Evolutionary conservation across 2,329 filamentous ascomycete species (phyloP), one percentile per base, ranked within the genome.

Genomic region (Diaporthe ilicicola): DNA sequence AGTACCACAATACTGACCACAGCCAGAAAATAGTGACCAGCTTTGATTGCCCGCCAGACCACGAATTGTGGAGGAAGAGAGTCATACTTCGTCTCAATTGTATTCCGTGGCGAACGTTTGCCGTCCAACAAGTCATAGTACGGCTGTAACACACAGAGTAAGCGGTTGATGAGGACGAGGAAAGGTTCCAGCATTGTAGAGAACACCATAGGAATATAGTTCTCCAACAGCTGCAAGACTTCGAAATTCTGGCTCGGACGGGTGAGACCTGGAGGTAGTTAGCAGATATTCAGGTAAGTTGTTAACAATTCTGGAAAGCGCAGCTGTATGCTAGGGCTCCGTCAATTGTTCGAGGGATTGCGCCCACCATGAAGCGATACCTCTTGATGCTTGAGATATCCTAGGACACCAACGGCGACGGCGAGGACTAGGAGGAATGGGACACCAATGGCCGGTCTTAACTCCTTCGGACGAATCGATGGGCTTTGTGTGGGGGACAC

Each of bases 141-240:
- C 0, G 89, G 89, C 37, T 89, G 85, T 0, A 91, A 72, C 10
- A 89, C 75, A 50, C 87, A 90, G 0, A 89, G 73, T 0, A 87
- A 67, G 0, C 89, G 81, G 51, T 89, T 90, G 0, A 91, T 70
- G 0, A 90, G 74, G 0, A 89, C 78, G 85, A 89, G 89, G 1
- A 87, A 81, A 0, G 89, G 88, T 44, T 91, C 89, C 0, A 90
- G 79, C 0, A 90, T 66, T 0, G 89, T 90, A 0, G 88, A 85
- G 4, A 90, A 79, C 0, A 83, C 80, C 0, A 87, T 90, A 0
- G 89, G 89, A 0, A 90, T 77, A 61, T 89, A 90, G 8, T 82
- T 85, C 9, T 83, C 80, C 0, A 86, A 39, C 0, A 85, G 46
- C 4, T 84, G 81, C 0, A 80, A 69, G 0, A 85, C 76, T 6